Evolutionary conservation across 75 land plant species (phyloP).

Genomic region (Cryptomeria japonica): DNA sequence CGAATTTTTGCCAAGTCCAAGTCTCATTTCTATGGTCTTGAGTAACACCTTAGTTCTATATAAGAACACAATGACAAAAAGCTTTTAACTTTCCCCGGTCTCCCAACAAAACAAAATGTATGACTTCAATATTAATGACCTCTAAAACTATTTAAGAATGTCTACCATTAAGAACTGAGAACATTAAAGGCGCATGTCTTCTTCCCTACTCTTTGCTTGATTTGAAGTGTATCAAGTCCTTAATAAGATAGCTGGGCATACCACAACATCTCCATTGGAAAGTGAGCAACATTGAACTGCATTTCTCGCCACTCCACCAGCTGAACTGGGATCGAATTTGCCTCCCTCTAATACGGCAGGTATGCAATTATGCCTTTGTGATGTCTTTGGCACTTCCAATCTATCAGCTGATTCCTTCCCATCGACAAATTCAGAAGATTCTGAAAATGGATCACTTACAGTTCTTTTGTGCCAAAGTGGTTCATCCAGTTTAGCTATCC

Average conservation of each 20-base stretch:
- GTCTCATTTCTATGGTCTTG: no score
- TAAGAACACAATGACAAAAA: background rate
- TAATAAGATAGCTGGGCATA: slow-evolving; percentile 35
- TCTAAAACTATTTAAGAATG: slow-evolving; percentile 4
- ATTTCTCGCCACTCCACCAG: slow-evolving; percentile 89
- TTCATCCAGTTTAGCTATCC: slow-evolving; percentile 64
- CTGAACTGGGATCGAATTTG: slow-evolving; percentile 66
- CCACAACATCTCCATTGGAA: slow-evolving; percentile 95
- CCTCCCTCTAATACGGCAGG: slow-evolving; percentile 80
- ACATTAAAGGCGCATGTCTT: background rate
- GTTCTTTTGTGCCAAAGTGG: slow-evolving; percentile 57
- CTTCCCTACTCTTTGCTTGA: background rate
- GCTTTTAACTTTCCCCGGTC: background rate
- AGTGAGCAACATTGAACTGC: slow-evolving; percentile 71
- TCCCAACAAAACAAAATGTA: background rate
- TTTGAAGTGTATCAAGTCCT: background rate
- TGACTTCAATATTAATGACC: background rate
- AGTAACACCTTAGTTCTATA: background rate
- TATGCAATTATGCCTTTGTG: slow-evolving; percentile 14
- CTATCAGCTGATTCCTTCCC: slow-evolving; percentile 11
- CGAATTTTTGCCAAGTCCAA: no score
- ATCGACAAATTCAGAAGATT: slow-evolving; percentile 16
- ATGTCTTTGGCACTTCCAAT: slow-evolving; percentile 14
- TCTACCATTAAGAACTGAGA: background rate
- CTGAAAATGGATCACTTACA: slow-evolving; percentile 7